Evolutionary conservation across 495 filamentous ascomycete genomes (phyloP), one percentile per base, ranked within the genome.

Genomic region (Lepidopterella palustris): DNA sequence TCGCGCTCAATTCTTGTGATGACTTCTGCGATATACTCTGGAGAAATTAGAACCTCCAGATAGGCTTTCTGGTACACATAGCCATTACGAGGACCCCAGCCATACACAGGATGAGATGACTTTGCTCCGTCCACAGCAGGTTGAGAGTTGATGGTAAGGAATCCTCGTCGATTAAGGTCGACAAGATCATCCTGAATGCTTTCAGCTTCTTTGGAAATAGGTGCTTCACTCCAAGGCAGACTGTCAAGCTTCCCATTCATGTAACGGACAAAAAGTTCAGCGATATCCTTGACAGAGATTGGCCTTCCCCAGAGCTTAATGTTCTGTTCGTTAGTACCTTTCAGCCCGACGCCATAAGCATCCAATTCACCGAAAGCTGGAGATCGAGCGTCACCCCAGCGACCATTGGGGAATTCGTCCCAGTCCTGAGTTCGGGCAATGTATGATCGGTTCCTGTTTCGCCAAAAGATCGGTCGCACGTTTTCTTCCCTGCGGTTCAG

Each of bases 31-130:
- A 95, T 85, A 47, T 95, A 63, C 48, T 87, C 80, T 0, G 95
- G 87, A 4, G 88, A 82, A 31, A 97, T 80, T 24, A 99, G 77
- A 24, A 97, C 82, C 71, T 99, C 93, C 1, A 99, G 79, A 71
- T 99, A 99, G 2, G 91, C 90, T 72, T 99, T 99, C 73, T 99
- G 93, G 71, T 97, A 99, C 58, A 99, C 93, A 68, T 95, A 97
- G 62, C 93, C 93, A 62, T 95, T 93, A 50, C 82, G 80, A 1
- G 95, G 95, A 28, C 93, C 93, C 93, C 93, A 99, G 57, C 93
- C 93, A 70, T 92, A 86, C 4, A 95, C 77, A 0, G 88, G 82
- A 72, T 99, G 82, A 18, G 84, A 87, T 1, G 90, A 96, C 72
- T 88, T 91, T 53, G 86, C 88, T n/a, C 95, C 91, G 65, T 96